Evolutionary conservation across 2,329 filamentous ascomycete genomes (phyloP).

Genomic region (Penicillium palitans): DNA sequence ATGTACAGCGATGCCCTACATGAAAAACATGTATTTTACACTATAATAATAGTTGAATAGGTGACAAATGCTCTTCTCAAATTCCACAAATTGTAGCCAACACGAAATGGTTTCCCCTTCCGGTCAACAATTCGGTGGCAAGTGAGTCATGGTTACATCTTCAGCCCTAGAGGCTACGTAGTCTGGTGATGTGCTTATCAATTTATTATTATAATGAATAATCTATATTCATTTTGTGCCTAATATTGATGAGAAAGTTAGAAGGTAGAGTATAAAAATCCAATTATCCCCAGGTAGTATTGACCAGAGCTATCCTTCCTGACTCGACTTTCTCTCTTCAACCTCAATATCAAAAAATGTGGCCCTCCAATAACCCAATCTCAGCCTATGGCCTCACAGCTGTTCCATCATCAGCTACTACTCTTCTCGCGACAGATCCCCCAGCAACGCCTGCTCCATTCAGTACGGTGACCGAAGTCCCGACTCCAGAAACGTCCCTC

Average conservation of each 20-base stretch:
- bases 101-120: neutral
- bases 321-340: neutral
- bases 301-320: neutral
- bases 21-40: neutral
- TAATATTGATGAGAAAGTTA: neutral
- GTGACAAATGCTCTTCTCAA: neutral
- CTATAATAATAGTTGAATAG: neutral
- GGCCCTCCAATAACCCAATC: neutral
- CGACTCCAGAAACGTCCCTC: neutral
- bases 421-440: neutral
- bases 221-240: neutral
- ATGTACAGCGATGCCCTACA: neutral
- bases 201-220: neutral
- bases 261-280: neutral
- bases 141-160: neutral
- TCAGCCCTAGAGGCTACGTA: neutral
- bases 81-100: neutral
- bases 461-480: neutral
- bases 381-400: constrained; percentile 4
- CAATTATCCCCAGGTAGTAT: neutral
- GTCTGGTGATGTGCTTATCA: neutral
- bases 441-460: neutral
- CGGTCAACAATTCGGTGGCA: neutral
- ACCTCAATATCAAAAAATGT: neutral
- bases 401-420: neutral